A percentile compares a stretch with the other conserved stretches of the same genome.
Evolutionary conservation across 2,329 filamentous ascomycete species (phyloP).

Genomic region (Coleophoma crateriformis): DNA sequence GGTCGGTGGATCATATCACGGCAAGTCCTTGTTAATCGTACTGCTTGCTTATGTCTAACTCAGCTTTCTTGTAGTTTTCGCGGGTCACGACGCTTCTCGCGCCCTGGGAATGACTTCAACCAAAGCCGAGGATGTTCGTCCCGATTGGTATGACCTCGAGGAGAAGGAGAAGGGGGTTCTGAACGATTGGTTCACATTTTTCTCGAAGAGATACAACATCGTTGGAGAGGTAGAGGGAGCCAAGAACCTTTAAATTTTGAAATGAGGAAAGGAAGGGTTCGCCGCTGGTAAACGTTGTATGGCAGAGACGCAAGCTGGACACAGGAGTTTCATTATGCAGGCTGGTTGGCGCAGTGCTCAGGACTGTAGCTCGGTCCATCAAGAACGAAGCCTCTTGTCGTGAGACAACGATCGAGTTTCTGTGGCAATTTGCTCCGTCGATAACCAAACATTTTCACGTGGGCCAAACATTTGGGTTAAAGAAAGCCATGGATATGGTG

Average conservation of each 20-base stretch:
- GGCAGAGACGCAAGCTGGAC: neutral
- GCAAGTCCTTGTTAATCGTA: slow-evolving; percentile 39
- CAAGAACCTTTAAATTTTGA: slow-evolving; percentile 38
- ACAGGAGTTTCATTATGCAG: neutral
- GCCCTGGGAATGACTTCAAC: slow-evolving; percentile 83
- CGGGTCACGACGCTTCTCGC: slow-evolving; percentile 91
- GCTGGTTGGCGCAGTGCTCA: too few species aligned
- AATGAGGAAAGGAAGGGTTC: neutral
- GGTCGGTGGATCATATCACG: slow-evolving; percentile 76
- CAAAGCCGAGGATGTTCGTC: slow-evolving; percentile 73
- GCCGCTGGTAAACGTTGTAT: neutral
- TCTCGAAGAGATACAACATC: slow-evolving; percentile 94
- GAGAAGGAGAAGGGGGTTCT: slow-evolving; percentile 83
- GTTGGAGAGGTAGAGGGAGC: slow-evolving; percentile 63
- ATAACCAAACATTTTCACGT: too few species aligned
- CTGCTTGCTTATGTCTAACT: slow-evolving; percentile 1
- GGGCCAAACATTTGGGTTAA: too few species aligned
- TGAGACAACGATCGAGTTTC: too few species aligned
- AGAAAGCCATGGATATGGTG: too few species aligned
- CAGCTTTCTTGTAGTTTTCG: slow-evolving; percentile 63
- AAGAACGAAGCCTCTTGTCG: too few species aligned
- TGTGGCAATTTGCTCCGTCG: too few species aligned
- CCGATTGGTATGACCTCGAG: slow-evolving; percentile 77
- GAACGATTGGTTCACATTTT: slow-evolving; percentile 93
- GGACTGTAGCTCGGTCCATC: too few species aligned